Percentiles rank a stretch among this genome's conserved stretches.
phyloP scores from a whole-genome alignment of 768 basidiomycete genomes.

The Lentinula raphanica region DNA sequence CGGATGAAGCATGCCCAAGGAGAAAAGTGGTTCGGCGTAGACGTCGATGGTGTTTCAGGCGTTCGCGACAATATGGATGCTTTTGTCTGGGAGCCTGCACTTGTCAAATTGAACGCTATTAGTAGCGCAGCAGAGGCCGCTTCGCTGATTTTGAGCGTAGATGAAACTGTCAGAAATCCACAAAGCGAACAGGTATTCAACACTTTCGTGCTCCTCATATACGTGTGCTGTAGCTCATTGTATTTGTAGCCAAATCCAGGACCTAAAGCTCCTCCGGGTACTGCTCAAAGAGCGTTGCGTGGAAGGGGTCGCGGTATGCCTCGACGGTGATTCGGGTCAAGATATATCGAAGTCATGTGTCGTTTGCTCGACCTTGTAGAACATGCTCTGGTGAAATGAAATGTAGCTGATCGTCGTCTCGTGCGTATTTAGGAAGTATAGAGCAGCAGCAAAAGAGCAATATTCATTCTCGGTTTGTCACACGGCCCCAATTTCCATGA shows the following conservation, averaged over 20 bases:
- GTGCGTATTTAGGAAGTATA: neutral
- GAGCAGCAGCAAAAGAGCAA: neutral
- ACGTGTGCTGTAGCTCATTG: conserved; percentile 13
- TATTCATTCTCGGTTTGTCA: neutral
- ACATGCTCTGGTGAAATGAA: neutral
- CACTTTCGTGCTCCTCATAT: neutral
- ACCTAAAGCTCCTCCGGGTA: conserved; percentile 89
- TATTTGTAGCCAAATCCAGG: conserved; percentile 63
- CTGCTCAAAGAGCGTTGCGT: conserved; percentile 78
- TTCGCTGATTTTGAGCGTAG: conserved; percentile 90
- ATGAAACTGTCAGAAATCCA: conserved; percentile 95
- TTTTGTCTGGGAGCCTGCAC: conserved; percentile 97
- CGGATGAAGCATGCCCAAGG: conserved; percentile 93
- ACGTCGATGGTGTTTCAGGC: conserved; percentile 84
- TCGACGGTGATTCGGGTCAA: conserved; percentile 44
- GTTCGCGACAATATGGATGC: conserved; percentile 95
- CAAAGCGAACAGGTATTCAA: conserved; percentile 82
- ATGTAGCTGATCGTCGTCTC: neutral
- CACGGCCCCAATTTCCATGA: neutral
- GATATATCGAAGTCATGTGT: neutral
- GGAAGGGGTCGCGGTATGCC: conserved; percentile 84
- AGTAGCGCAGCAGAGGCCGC: conserved; percentile 95
- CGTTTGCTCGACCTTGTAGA: conserved; percentile 4
- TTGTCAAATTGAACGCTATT: conserved; percentile 94
- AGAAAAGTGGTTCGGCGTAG: conserved; percentile 89